These are phyloP conservation scores for Vitellaria paradoxa DNA, from an alignment of 179 eudicot genomes.

Conservation along the genomic window DNA sequence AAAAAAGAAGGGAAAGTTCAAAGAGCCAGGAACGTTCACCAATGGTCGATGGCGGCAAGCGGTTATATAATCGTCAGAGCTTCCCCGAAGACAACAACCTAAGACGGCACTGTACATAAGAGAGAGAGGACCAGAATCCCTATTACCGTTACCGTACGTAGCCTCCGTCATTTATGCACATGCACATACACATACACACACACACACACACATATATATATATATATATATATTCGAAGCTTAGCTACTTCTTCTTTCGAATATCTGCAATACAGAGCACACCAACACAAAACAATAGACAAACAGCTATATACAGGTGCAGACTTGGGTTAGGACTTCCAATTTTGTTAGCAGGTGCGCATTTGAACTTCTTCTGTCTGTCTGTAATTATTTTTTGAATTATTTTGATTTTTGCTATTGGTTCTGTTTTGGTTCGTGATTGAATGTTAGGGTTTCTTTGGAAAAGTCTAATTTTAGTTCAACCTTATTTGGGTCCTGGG, in stretches of 20 bases:
- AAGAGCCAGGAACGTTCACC: not conserved
- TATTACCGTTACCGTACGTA: slow-evolving; percentile 6
- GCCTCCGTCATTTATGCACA: slow-evolving; percentile 4
- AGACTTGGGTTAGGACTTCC: not conserved
- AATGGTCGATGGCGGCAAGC: not conserved
- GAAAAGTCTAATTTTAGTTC: not conserved
- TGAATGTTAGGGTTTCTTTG: not conserved
- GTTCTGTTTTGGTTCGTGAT: not conserved
- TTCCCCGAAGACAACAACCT: not conserved
- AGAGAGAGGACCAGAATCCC: not conserved
- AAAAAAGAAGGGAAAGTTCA: not conserved
- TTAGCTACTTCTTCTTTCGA: not conserved
- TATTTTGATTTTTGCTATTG: too few relatives aligned
- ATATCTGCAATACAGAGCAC: not conserved
- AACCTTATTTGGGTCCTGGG: not conserved
- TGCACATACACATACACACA: too few relatives aligned
- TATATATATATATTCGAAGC: not conserved
- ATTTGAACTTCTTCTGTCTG: not conserved
- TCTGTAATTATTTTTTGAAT: not conserved
- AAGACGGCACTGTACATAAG: too few relatives aligned
- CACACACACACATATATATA: not conserved
- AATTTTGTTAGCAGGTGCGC: not conserved
- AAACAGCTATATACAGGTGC: not conserved
- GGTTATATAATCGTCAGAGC: slow-evolving; percentile 1
- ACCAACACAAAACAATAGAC: not conserved